phyloP scores from a whole-genome alignment of 2,329 filamentous ascomycete species.

The Penicillium janthinellum region DNA sequence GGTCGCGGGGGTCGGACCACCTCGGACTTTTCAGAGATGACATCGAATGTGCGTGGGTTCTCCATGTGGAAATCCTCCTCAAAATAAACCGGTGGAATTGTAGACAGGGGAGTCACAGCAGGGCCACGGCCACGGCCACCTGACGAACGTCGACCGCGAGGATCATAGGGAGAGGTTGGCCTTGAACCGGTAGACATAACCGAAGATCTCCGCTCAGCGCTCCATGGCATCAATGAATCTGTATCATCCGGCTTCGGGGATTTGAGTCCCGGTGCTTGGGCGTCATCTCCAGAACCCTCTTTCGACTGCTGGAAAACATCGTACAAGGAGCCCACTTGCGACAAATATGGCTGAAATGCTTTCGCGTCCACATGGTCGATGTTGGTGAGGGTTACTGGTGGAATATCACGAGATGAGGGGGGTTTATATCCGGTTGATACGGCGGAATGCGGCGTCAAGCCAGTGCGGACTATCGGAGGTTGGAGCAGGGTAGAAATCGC shows the following conservation, averaged over 20 bases:
- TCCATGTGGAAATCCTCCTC: constrained; percentile 94
- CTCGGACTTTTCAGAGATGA: constrained; percentile 93
- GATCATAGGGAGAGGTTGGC: constrained; percentile 50
- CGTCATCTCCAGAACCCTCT: constrained; percentile 68
- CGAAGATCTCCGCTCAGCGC: constrained; percentile 45
- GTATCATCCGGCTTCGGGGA: constrained; percentile 52
- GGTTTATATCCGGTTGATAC: constrained; percentile 72
- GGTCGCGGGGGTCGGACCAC: constrained; percentile 73
- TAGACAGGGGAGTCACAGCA: constrained; percentile 81
- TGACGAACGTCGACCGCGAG: constrained; percentile 54
- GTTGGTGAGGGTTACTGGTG: constrained; percentile 87
- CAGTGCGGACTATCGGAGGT: constrained; percentile 84
- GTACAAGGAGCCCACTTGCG: constrained; percentile 82
- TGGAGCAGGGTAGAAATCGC: constrained; percentile 94
- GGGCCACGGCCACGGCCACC: constrained; percentile 62
- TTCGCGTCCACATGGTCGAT: constrained; percentile 77
- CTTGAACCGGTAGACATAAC: constrained; percentile 47
- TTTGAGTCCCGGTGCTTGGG: constrained; percentile 51
- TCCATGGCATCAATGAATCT: constrained; percentile 50
- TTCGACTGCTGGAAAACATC: constrained; percentile 85
- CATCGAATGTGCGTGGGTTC: constrained; percentile 93
- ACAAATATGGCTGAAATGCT: constrained; percentile 81
- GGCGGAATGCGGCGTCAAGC: constrained; percentile 75
- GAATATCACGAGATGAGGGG: constrained; percentile 85
- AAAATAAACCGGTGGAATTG: constrained; percentile 90